These are phyloP conservation scores for Fusarium avenaceum DNA, from an alignment of 2,329 filamentous ascomycete genomes.

Conservation along the genomic window DNA sequence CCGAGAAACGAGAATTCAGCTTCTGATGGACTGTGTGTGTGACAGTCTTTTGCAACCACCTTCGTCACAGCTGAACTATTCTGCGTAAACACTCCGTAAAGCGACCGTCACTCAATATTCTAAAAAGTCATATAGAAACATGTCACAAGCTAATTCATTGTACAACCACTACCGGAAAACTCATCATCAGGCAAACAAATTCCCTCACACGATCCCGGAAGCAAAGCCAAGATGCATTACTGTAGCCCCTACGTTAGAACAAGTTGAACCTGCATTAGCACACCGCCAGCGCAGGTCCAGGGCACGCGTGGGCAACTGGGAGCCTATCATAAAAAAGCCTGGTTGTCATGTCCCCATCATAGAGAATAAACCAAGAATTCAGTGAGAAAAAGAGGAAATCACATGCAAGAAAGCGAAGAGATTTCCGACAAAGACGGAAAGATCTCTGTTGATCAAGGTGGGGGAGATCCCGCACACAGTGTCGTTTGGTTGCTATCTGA, in stretches of 20 bases:
- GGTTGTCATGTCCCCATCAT: slow-evolving; percentile 30
- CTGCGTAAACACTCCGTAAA: not conserved
- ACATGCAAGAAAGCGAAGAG: slow-evolving; percentile 27
- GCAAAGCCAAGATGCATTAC: slow-evolving; percentile 5
- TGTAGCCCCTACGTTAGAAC: slow-evolving; percentile 39
- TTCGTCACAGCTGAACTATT: slow-evolving; percentile 17
- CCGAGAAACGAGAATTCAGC: slow-evolving; percentile 13
- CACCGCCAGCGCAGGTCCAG: slow-evolving; percentile 4
- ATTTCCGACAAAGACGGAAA: slow-evolving; percentile 15
- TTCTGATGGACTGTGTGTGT: slow-evolving; percentile 7
- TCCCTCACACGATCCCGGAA: slow-evolving; percentile 27
- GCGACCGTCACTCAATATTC: not conserved
- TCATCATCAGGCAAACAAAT: slow-evolving; percentile 18
- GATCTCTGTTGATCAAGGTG: not conserved
- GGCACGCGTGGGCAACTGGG: slow-evolving; percentile 36
- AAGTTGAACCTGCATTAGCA: slow-evolving; percentile 44
- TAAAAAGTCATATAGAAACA: not conserved
- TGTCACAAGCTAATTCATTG: slow-evolving; percentile 2
- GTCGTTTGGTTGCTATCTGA: not conserved
- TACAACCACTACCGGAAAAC: not conserved
- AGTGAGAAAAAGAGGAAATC: slow-evolving; percentile 9
- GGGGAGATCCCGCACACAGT: not conserved
- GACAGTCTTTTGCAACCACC: slow-evolving; percentile 17
- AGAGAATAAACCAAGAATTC: slow-evolving; percentile 6
- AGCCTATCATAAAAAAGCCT: slow-evolving; percentile 39